Evolutionary conservation across 129 eudicot genomes (phyloP).

Genomic region (carrot (Daucus carota)): DNA sequence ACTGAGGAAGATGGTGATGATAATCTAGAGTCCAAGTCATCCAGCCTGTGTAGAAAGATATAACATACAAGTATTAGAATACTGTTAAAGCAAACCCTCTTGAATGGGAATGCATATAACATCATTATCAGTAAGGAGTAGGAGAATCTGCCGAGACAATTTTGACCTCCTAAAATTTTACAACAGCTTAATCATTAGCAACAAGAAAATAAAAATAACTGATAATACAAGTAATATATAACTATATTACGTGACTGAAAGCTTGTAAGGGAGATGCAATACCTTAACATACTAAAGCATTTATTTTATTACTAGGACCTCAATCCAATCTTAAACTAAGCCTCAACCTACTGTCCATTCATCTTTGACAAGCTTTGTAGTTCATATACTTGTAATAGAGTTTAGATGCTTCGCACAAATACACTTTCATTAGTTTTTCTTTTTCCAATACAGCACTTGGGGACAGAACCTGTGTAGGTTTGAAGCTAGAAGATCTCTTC

Average conservation of each 20-base stretch:
- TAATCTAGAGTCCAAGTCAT: slow-evolving; percentile 30
- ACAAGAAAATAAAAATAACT: background rate
- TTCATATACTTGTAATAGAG: background rate
- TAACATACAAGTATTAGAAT: background rate
- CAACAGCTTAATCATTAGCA: background rate
- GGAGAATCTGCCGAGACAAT: background rate
- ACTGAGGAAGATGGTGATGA: slow-evolving; percentile 35
- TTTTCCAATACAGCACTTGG: background rate
- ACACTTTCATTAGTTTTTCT: background rate
- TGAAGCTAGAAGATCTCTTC: background rate
- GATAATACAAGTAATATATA: background rate
- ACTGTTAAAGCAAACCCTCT: background rate
- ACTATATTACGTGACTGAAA: background rate
- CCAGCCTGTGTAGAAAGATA: slow-evolving; percentile 27
- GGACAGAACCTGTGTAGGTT: background rate
- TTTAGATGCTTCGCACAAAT: background rate
- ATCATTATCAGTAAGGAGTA: background rate
- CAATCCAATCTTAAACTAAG: background rate
- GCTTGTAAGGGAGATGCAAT: background rate
- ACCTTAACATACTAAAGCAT: background rate
- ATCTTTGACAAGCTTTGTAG: background rate
- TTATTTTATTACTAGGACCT: background rate
- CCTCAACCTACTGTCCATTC: background rate
- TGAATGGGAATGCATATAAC: background rate
- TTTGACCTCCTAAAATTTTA: background rate